Evolutionary conservation across 345 rosid genomes (phyloP).

Genomic region (Salix exigua): DNA sequence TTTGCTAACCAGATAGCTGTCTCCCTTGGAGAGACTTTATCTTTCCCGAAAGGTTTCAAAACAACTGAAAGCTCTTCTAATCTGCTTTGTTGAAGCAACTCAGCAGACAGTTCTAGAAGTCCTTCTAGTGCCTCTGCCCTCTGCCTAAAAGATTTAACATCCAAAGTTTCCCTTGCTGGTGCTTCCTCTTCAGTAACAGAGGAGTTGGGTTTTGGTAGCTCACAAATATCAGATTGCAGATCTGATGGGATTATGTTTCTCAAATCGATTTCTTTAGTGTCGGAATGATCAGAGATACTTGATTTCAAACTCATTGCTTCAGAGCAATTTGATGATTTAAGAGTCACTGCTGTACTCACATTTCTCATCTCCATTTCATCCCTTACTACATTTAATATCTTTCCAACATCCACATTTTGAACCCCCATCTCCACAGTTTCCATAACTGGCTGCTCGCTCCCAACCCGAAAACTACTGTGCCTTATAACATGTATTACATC

Average conservation of each 20-base stretch:
- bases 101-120: slow-evolving; percentile 86
- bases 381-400: slow-evolving; percentile 64
- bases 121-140: slow-evolving; percentile 99
- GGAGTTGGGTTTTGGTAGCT: slow-evolving; percentile 38
- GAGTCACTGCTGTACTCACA: slow-evolving; percentile 22
- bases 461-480: slow-evolving; percentile 84
- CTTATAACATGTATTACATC: slow-evolving; percentile 84
- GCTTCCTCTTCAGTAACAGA: slow-evolving; percentile 46
- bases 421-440: slow-evolving; percentile 81
- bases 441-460: slow-evolving; percentile 78
- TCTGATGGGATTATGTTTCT: slow-evolving; percentile 23
- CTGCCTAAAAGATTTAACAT: slow-evolving; percentile 84
- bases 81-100: slow-evolving; percentile 74
- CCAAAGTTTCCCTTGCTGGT: slow-evolving; percentile 64
- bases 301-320: slow-evolving; percentile 40
- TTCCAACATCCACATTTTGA: slow-evolving; percentile 67
- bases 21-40: slow-evolving; percentile 94
- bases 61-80: slow-evolving; percentile 93
- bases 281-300: slow-evolving; percentile 37
- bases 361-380: slow-evolving; percentile 68
- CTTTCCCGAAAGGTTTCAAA: slow-evolving; percentile 91
- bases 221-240: slow-evolving; percentile 40
- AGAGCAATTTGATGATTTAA: slow-evolving; percentile 41
- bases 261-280: slow-evolving; percentile 42
- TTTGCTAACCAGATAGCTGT: slow-evolving; percentile 97